Conservation (phyloP, 139 green algal genomes). For the Protoeuglena noctilucae region DNA sequence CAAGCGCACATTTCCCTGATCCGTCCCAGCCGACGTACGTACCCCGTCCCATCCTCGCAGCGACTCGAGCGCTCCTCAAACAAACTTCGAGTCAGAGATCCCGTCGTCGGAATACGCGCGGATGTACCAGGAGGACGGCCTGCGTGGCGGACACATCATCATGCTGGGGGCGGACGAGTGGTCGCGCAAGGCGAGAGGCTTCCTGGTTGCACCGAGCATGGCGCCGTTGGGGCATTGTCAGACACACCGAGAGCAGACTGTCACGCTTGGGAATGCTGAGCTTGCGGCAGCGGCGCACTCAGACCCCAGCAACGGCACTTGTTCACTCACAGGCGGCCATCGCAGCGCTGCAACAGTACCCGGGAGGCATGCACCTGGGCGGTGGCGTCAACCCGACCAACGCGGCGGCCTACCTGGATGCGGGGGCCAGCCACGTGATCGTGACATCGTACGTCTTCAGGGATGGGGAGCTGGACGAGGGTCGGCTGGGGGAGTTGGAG, state of each 20-base stretch:
- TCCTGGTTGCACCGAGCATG: too few species aligned
- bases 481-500: conserved; percentile 58
- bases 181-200: too few species aligned
- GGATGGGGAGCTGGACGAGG: conserved; percentile 66
- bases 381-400: conserved; percentile 78
- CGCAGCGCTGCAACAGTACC: conserved; percentile 56
- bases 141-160: conserved; percentile 90
- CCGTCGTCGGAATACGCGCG: conserved; percentile 61
- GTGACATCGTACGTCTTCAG: conserved; percentile 88
- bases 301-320: too few species aligned
- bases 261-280: too few species aligned
- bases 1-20: not conserved
- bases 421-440: conserved; percentile 88
- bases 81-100: conserved; percentile 88
- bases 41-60: too few species aligned
- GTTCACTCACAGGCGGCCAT: too few species aligned
- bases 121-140: conserved; percentile 61
- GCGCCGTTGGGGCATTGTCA: too few species aligned
- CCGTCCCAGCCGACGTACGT: not conserved
- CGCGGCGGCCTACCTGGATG: conserved; percentile 66
- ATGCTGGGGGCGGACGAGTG: conserved; percentile 84
- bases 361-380: conserved; percentile 82
- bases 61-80: too few species aligned
- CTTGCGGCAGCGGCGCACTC: too few species aligned
- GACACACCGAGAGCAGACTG: too few species aligned